A percentile compares a stretch with the other conserved stretches of the same genome.
phyloP scores from a whole-genome alignment of 2,329 filamentous ascomycete genomes.

The Escovopsis sp. region DNA sequence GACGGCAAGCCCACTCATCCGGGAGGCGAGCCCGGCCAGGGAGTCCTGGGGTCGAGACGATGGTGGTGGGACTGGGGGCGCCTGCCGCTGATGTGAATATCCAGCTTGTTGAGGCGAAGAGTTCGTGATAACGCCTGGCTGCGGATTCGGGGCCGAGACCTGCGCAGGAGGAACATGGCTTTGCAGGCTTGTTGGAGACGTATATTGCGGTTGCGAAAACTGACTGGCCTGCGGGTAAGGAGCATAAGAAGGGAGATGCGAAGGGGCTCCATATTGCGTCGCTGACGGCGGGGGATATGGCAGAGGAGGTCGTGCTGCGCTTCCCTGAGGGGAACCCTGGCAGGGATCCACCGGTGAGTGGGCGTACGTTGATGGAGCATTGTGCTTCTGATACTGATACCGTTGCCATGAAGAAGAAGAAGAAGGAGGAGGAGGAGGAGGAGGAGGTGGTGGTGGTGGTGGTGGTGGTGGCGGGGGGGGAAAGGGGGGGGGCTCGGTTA shows the following conservation, averaged over 20 bases:
- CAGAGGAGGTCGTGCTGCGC: background rate
- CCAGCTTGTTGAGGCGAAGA: background rate
- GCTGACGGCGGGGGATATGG: background rate
- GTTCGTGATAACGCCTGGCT: background rate
- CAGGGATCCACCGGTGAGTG: background rate
- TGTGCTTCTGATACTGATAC: background rate
- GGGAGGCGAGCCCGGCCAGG: background rate
- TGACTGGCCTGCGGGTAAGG: background rate
- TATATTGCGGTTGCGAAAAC: background rate
- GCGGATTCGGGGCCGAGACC: background rate
- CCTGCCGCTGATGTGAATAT: background rate
- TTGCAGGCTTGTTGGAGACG: background rate
- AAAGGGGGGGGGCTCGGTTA: background rate
- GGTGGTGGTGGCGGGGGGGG: conserved; percentile 2
- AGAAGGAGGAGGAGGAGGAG: background rate
- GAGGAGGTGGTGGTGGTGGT: background rate
- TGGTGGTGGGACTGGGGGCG: background rate
- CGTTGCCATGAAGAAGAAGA: no score
- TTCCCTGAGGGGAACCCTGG: background rate
- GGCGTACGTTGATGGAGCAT: background rate
- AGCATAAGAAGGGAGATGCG: background rate
- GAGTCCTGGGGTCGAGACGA: background rate
- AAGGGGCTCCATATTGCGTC: background rate
- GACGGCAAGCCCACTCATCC: conserved; percentile 2
- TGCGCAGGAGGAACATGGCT: no score